Evolutionary conservation across 257 asterid genomes (phyloP), one percentile per base, ranked within the genome.

Genomic region (Penstemon eatonii): DNA sequence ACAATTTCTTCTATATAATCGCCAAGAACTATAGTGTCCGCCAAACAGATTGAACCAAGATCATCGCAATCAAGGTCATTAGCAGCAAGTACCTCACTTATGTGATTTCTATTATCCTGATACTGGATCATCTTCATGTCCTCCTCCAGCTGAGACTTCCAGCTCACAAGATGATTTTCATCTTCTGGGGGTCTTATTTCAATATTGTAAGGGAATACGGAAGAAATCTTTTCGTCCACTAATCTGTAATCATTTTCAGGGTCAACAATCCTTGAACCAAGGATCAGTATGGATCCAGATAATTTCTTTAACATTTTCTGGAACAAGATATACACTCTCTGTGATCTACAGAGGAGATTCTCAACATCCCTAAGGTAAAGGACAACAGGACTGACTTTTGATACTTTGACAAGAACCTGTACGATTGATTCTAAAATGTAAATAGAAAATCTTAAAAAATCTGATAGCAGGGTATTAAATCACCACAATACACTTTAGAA

Each of bases 11-110:
- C 97, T 54, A 86, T 83, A 43, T 92, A 86, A 77, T 82, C 78
- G 74, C 98, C 80, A n/a, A 92, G 87, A 41, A 75, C 85, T 56
- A 84, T 80, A 3, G 97, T 85, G 65, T 92, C 96, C 4, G 79
- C 79, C 79, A 84, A 66, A 69, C 95, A 85, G 69, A 92, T 83
- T 7, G 97, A 82, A 58, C 91, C 92, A 11, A 89, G 75, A 77
- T 92, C 96, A 43, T 86, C 91, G 41, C 96, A 92, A 57, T 83
- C 96, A 56, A 92, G 76, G 71, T 92, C 98, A 75, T 92, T 92
- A 25, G 91, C 87, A 6, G 91, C 85, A 65, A 92, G 95, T 15
- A 92, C 98, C 76, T 92, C 93, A 37, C 75, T 69, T 55, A 92
- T 89, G 81, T 92, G 96, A 56, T 92, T 89, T 75, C 73, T 92